These are phyloP conservation scores for Epichloe festucae DNA, from an alignment of 2,329 filamentous ascomycete genomes.

Conservation along the genomic window DNA sequence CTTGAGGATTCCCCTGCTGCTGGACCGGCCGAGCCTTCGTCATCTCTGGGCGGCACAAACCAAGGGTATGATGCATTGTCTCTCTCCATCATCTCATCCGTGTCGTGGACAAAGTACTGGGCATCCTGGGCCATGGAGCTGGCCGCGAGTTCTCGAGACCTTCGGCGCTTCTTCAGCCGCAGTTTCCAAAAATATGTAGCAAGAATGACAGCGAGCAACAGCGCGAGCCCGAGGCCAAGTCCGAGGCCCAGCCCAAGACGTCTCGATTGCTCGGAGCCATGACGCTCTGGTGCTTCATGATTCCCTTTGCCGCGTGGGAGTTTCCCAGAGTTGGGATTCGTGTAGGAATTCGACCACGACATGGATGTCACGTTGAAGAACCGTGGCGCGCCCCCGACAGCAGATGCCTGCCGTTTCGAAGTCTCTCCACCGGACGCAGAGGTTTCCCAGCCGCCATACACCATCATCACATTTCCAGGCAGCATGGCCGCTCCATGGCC, in stretches of 20 bases:
- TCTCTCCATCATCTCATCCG: conserved; percentile 34
- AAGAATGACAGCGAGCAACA: conserved; percentile 32
- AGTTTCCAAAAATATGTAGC: conserved; percentile 39
- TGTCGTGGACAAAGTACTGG: conserved; percentile 28
- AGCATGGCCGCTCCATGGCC: conserved; percentile 51
- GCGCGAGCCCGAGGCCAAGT: conserved; percentile 40
- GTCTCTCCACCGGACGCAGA: conserved; percentile 14
- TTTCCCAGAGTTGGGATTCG: conserved; percentile 25
- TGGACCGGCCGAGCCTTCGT: not conserved
- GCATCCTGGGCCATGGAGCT: conserved; percentile 37
- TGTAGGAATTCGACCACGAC: conserved; percentile 38
- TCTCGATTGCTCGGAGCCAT: conserved; percentile 11
- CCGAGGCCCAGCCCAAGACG: conserved; percentile 49
- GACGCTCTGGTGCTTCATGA: conserved; percentile 12
- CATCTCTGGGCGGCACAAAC: not conserved
- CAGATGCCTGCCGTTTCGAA: conserved; percentile 20
- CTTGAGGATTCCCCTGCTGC: conserved; percentile 25
- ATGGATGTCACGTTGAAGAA: conserved; percentile 48
- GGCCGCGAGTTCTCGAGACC: conserved; percentile 32
- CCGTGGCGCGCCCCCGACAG: conserved; percentile 13
- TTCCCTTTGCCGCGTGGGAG: not conserved
- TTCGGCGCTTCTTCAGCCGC: conserved; percentile 22
- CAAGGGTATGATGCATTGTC: conserved; percentile 9
- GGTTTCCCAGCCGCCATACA: conserved; percentile 49
- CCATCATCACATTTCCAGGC: conserved; percentile 56